Evolutionary conservation across 2,329 filamentous ascomycete species (phyloP).

Genomic region (Fusarium sp.): DNA sequence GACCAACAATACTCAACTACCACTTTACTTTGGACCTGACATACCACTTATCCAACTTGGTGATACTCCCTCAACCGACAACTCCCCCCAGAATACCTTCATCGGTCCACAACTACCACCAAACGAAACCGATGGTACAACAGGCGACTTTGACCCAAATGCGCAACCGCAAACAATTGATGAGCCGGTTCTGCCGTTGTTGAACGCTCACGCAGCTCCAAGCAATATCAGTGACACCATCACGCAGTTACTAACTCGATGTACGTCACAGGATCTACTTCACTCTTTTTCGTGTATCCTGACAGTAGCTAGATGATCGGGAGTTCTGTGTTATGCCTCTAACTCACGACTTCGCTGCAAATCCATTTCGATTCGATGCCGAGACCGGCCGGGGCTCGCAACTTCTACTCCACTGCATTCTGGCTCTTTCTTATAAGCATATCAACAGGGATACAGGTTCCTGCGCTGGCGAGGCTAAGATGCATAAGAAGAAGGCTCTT

Average conservation of each 20-base stretch:
- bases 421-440: constrained; percentile 52
- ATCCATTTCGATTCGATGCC: constrained; percentile 52
- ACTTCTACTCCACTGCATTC: constrained; percentile 53
- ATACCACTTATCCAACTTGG: constrained; percentile 9
- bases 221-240: constrained; percentile 8
- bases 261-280: neutral
- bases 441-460: constrained; percentile 48
- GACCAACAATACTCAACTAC: constrained; percentile 1
- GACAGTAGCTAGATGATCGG: constrained; percentile 49
- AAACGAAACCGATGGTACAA: neutral
- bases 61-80: constrained; percentile 4
- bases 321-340: constrained; percentile 55
- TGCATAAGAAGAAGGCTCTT: constrained; percentile 45
- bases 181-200: neutral
- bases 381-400: constrained; percentile 45
- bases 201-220: constrained; percentile 8
- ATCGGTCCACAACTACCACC: neutral
- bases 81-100: constrained; percentile 1
- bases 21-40: constrained; percentile 23
- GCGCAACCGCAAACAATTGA: neutral
- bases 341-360: constrained; percentile 52
- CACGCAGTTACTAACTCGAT: constrained; percentile 18
- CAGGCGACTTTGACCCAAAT: neutral
- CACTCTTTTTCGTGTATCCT: neutral
- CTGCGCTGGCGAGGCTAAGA: constrained; percentile 41